Evolutionary conservation across 257 asterid species (phyloP).

Genomic region (Primulina huaijiensis): DNA sequence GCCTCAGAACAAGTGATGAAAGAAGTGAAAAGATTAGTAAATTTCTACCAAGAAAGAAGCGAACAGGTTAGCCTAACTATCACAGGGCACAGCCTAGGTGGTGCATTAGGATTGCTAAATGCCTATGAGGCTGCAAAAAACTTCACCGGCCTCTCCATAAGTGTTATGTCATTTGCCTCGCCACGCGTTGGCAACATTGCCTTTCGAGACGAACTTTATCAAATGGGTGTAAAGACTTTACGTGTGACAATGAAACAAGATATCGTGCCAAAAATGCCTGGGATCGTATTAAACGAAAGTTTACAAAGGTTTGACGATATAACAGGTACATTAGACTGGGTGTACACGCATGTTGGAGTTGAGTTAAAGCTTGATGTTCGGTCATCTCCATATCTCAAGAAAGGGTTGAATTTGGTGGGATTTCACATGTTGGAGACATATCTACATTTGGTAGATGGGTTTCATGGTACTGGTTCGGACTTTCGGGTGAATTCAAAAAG

Average conservation of each 20-base stretch:
- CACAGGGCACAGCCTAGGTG: constrained; percentile 80
- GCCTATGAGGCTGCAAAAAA: constrained; percentile 71
- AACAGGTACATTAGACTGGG: constrained; percentile 76
- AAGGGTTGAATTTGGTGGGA: constrained; percentile 55
- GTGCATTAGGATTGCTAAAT: constrained; percentile 63
- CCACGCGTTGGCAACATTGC: constrained; percentile 83
- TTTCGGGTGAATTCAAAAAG: constrained; percentile 59
- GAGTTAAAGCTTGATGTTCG: constrained; percentile 60
- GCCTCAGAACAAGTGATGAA: constrained; percentile 76
- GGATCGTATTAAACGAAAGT: constrained; percentile 66
- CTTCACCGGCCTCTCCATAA: constrained; percentile 46
- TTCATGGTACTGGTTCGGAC: constrained; percentile 31
- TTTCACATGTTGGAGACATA: constrained; percentile 74
- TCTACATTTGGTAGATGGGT: constrained; percentile 71
- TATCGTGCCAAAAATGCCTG: constrained; percentile 68
- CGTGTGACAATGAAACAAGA: constrained; percentile 65
- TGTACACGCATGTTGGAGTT: constrained; percentile 74
- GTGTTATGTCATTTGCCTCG: constrained; percentile 65
- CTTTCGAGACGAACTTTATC: constrained; percentile 65
- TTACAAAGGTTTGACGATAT: constrained; percentile 63
- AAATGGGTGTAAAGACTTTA: constrained; percentile 54
- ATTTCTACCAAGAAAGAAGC: constrained; percentile 37
- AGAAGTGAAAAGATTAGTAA: constrained; percentile 37
- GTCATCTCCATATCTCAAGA: constrained; percentile 55
- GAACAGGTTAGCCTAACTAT: constrained; percentile 65